A percentile compares a stretch with the other conserved stretches of the same genome.
Evolutionary conservation across 129 eudicot species (phyloP).

Genomic region (Pittosporum tobira): DNA sequence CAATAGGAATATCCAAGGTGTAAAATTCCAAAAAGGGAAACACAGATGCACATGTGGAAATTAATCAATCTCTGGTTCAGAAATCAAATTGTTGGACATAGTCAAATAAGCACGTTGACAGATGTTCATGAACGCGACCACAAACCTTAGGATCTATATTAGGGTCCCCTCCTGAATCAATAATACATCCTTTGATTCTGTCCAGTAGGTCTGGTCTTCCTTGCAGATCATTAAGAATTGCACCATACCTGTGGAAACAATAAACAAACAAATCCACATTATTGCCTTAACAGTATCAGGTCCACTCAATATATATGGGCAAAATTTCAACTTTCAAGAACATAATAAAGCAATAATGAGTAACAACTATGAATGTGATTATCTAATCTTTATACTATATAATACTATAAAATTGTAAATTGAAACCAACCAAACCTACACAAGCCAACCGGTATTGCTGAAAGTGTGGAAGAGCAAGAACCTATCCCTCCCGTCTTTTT

Average conservation of each 20-base stretch:
- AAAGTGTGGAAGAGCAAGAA: conserved; percentile 76
- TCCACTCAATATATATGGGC: not conserved
- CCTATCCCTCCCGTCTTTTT: conserved; percentile 54
- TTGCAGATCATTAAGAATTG: conserved; percentile 50
- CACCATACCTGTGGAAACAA: conserved; percentile 55
- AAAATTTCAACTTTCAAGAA: not conserved
- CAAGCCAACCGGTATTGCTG: conserved; percentile 95
- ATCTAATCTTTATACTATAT: too few species aligned
- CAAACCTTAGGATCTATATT: conserved; percentile 71
- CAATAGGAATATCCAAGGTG: not conserved
- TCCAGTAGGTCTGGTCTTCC: conserved; percentile 47
- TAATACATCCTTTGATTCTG: conserved; percentile 76
- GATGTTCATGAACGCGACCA: too few species aligned
- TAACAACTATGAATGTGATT: too few species aligned
- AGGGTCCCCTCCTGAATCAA: conserved; percentile 88
- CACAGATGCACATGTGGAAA: too few species aligned
- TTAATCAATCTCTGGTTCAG: too few species aligned
- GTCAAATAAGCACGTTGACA: too few species aligned
- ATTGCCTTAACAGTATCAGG: too few species aligned
- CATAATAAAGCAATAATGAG: not conserved
- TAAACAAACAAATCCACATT: conserved; percentile 1
- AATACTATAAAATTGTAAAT: too few species aligned
- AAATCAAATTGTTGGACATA: too few species aligned
- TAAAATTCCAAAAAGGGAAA: not conserved
- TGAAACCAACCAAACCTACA: conserved; percentile 43